phyloP scores from a whole-genome alignment of 192 early-diverging fungal genomes.

The Coemansia erecta region DNA sequence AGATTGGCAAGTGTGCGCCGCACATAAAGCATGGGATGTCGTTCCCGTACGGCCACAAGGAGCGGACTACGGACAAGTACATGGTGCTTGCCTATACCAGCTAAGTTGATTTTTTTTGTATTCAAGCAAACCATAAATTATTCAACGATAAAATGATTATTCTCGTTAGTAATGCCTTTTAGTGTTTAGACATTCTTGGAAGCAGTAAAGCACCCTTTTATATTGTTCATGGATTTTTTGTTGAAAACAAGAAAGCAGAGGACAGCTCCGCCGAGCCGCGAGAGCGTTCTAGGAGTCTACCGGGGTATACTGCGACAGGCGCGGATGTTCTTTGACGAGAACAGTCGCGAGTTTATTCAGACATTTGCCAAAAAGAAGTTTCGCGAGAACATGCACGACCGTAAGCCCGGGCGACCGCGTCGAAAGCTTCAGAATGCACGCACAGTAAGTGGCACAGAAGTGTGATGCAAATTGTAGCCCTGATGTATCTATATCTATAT shows the following conservation, averaged over 20 bases:
- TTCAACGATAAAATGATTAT: too few species aligned
- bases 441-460: constrained; percentile 8
- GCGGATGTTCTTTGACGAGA: constrained; percentile 42
- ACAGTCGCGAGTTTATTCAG: constrained; percentile 34
- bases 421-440: constrained; percentile 22
- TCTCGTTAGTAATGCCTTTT: too few species aligned
- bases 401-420: constrained; percentile 7
- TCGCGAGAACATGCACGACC: constrained; percentile 23
- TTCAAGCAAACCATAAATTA: background rate
- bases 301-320: constrained; percentile 40
- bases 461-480: background rate
- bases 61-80: constrained; percentile 41
- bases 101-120: background rate
- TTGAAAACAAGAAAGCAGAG: constrained; percentile 8
- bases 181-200: too few species aligned
- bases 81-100: constrained; percentile 45
- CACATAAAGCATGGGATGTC: constrained; percentile 54
- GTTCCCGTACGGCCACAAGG: constrained; percentile 52
- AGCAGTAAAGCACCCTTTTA: too few species aligned
- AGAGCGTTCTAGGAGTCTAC: constrained; percentile 19
- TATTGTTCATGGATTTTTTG: constrained; percentile 5
- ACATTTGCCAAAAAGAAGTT: constrained; percentile 29
- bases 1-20: constrained; percentile 54
- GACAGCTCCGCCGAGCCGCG: background rate
- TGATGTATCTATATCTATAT: background rate